Evolutionary conservation across 176 grass and related monocot genomes (phyloP).

Genomic region (Carex littledalei): DNA sequence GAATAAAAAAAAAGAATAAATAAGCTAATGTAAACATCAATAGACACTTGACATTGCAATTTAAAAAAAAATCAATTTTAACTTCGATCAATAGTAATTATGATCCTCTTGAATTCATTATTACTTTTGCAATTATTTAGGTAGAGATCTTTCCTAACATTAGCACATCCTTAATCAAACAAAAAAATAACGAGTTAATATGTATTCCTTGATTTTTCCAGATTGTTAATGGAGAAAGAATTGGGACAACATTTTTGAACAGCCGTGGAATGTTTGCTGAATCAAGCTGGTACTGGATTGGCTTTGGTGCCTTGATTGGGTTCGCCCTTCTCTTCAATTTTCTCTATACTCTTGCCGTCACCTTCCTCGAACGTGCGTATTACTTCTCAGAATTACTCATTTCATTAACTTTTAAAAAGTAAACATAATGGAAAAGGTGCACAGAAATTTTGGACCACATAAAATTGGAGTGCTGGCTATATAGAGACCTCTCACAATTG

Average conservation of each 20-base stretch:
- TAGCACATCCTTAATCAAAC: neutral
- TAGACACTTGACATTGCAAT: neutral
- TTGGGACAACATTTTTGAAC: slow-evolving; percentile 51
- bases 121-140: neutral
- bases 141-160: neutral
- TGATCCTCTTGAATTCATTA: neutral
- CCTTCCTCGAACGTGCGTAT: slow-evolving; percentile 45
- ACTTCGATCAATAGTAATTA: neutral
- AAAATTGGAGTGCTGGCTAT: neutral
- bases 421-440: neutral
- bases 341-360: slow-evolving; percentile 65
- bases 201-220: neutral
- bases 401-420: neutral
- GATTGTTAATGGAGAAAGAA: slow-evolving; percentile 29
- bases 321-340: slow-evolving; percentile 70
- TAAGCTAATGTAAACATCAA: neutral
- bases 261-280: slow-evolving; percentile 71
- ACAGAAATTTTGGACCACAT: neutral
- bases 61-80: neutral
- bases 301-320: slow-evolving; percentile 65
- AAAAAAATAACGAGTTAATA: neutral
- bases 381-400: neutral
- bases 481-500: neutral
- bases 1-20: neutral
- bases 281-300: slow-evolving; percentile 95